These are phyloP conservation scores for Stylosanthes scabra DNA, from an alignment of 331 rosid genomes.

Conservation along the genomic window DNA sequence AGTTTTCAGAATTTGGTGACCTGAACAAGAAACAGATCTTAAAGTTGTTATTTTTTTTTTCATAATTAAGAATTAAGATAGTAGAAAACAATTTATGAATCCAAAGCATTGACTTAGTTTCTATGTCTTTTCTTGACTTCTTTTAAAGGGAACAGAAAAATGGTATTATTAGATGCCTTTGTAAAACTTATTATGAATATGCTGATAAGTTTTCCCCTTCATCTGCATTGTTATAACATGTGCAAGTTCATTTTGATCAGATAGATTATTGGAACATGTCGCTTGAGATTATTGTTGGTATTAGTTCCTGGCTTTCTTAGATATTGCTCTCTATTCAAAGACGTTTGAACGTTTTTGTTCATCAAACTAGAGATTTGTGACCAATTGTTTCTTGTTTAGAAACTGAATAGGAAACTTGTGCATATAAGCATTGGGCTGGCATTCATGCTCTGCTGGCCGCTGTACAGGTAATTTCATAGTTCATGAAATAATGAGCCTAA, in stretches of 20 bases:
- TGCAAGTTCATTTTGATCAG: too few species aligned
- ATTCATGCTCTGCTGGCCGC: conserved; percentile 97
- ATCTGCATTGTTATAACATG: neutral
- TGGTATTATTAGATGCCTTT: neutral
- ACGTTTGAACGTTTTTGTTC: neutral
- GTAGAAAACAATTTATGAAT: too few species aligned
- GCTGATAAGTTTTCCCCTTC: neutral
- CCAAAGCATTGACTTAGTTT: too few species aligned
- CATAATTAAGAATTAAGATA: too few species aligned
- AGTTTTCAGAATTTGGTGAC: too few species aligned
- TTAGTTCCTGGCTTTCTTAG: too few species aligned
- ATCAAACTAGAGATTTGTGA: conserved; percentile 25
- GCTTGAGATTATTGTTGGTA: too few species aligned
- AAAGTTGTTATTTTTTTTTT: too few species aligned
- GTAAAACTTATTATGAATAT: neutral
- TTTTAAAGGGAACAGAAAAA: too few species aligned
- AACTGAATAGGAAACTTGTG: conserved; percentile 93
- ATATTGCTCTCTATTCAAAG: conserved; percentile 2
- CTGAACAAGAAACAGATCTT: too few species aligned
- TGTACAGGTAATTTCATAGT: conserved; percentile 70
- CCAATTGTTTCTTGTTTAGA: conserved; percentile 53
- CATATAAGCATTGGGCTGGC: conserved; percentile 82
- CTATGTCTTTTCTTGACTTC: too few species aligned
- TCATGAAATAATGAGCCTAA: conserved; percentile 19
- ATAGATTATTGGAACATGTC: neutral